Evolutionary conservation across 2,329 filamentous ascomycete genomes (phyloP).

Genomic region (Fusarium sarcochroum): DNA sequence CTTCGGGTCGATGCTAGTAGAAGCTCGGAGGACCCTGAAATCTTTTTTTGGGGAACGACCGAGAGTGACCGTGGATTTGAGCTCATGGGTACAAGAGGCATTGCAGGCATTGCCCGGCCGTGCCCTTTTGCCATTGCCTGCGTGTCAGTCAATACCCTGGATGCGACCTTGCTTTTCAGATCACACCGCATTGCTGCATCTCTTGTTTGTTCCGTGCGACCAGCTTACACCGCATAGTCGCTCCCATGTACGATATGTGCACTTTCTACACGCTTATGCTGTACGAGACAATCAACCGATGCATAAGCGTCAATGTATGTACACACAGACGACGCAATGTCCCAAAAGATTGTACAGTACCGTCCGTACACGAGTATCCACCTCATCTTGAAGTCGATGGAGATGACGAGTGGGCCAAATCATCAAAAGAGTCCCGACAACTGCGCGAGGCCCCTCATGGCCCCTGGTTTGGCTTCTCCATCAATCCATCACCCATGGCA

Average conservation of each 20-base stretch:
- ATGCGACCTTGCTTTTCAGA: slow-evolving; percentile 16
- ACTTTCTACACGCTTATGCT: slow-evolving; percentile 25
- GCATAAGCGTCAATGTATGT: slow-evolving; percentile 15
- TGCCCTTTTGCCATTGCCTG: slow-evolving; percentile 13
- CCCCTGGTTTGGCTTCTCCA: slow-evolving; percentile 19
- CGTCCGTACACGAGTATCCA: slow-evolving; percentile 19
- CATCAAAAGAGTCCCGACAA: slow-evolving; percentile 37
- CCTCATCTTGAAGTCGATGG: slow-evolving; percentile 38
- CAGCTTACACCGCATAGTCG: slow-evolving; percentile 41
- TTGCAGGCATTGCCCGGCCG: slow-evolving; percentile 26
- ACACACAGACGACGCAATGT: slow-evolving; percentile 3
- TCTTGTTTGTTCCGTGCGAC: slow-evolving; percentile 28
- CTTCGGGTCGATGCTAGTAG: slow-evolving; percentile 40
- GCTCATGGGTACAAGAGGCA: slow-evolving; percentile 15
- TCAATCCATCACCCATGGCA: slow-evolving; percentile 46
- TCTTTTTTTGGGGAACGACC: slow-evolving; percentile 40
- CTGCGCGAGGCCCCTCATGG: slow-evolving; percentile 29
- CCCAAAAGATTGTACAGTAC: slow-evolving; percentile 16
- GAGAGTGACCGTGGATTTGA: slow-evolving; percentile 29
- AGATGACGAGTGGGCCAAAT: slow-evolving; percentile 48
- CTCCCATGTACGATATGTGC: slow-evolving; percentile 7
- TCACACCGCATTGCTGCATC: slow-evolving; percentile 37
- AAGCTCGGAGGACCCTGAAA: slow-evolving; percentile 47
- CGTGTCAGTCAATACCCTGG: slow-evolving; percentile 16
- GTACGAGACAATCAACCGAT: slow-evolving; percentile 22